phyloP scores from a whole-genome alignment of 2,329 filamentous ascomycete genomes.

The Ilyonectria sp. region DNA sequence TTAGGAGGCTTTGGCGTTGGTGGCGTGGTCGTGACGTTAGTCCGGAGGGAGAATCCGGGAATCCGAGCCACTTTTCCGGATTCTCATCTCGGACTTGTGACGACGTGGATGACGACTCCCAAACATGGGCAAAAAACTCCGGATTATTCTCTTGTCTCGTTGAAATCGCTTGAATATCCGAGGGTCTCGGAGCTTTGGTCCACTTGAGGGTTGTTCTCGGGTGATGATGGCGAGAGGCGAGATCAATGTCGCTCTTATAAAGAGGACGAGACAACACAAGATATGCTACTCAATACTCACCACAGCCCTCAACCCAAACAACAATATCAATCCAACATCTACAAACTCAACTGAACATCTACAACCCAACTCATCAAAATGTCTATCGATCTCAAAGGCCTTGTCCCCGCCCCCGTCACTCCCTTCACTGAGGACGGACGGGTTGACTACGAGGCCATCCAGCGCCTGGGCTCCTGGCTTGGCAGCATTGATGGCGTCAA shows the following conservation, averaged over 20 bases:
- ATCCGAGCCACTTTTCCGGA: constrained; percentile 21
- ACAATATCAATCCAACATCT: constrained; percentile 16
- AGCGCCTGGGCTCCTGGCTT: constrained; percentile 67
- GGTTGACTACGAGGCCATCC: constrained; percentile 67
- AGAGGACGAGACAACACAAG: background rate
- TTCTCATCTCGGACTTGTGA: background rate
- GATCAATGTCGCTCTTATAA: background rate
- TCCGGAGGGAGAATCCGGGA: constrained; percentile 21
- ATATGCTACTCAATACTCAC: background rate
- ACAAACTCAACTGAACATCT: background rate
- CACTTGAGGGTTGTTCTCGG: background rate
- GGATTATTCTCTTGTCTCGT: background rate
- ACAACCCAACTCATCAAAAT: constrained; percentile 32
- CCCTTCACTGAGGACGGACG: constrained; percentile 64
- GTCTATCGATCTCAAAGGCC: constrained; percentile 63
- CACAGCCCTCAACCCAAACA: background rate
- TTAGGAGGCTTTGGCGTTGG: background rate
- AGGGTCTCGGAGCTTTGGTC: background rate
- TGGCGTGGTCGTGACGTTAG: background rate
- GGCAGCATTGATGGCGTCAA: constrained; percentile 66
- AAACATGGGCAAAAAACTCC: background rate
- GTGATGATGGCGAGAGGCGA: background rate
- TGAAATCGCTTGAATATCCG: background rate
- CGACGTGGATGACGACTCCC: background rate
- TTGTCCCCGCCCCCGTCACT: constrained; percentile 66